Percentiles rank a stretch among this genome's conserved stretches.
Conservation (phyloP, 768 basidiomycete genomes). For the Russula sp. region DNA sequence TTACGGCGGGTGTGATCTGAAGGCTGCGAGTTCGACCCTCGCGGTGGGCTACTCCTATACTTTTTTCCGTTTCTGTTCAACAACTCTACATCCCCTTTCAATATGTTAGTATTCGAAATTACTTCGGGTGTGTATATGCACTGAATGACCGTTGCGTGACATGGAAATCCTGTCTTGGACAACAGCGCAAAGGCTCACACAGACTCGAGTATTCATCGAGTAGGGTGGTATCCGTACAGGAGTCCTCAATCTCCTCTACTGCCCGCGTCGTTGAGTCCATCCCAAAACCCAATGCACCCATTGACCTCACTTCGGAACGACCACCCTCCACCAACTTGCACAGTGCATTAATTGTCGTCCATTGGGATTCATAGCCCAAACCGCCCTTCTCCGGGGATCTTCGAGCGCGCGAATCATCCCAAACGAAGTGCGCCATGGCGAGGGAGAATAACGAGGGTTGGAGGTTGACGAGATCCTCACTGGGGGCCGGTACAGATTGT, state of each 20-base stretch:
- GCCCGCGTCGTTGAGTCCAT: slow-evolving; percentile 25
- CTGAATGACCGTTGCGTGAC: too few relatives aligned
- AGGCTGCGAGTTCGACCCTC: slow-evolving; percentile 62
- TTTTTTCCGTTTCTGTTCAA: background rate
- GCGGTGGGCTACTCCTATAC: slow-evolving; percentile 44
- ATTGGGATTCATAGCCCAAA: slow-evolving; percentile 33
- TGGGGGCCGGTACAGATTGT: slow-evolving; percentile 26
- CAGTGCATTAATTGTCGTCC: slow-evolving; percentile 31
- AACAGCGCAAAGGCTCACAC: background rate
- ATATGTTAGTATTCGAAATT: background rate
- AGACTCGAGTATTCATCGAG: background rate
- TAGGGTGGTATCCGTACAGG: slow-evolving; percentile 20
- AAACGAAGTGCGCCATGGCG: slow-evolving; percentile 33
- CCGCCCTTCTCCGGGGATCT: slow-evolving; percentile 33
- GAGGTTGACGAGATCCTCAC: slow-evolving; percentile 34
- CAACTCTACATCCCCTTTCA: too few relatives aligned
- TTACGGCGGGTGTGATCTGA: slow-evolving; percentile 42
- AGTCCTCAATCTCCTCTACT: slow-evolving; percentile 27
- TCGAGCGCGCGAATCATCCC: slow-evolving; percentile 38
- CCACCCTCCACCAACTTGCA: slow-evolving; percentile 33
- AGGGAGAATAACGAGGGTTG: slow-evolving; percentile 37
- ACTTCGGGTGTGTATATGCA: background rate
- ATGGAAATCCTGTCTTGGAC: too few relatives aligned
- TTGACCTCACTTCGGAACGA: slow-evolving; percentile 27
- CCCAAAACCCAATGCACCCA: slow-evolving; percentile 27